These are phyloP conservation scores for Heliamphora pulchella DNA, from an alignment of 179 eudicot genomes.

Conservation along the genomic window DNA sequence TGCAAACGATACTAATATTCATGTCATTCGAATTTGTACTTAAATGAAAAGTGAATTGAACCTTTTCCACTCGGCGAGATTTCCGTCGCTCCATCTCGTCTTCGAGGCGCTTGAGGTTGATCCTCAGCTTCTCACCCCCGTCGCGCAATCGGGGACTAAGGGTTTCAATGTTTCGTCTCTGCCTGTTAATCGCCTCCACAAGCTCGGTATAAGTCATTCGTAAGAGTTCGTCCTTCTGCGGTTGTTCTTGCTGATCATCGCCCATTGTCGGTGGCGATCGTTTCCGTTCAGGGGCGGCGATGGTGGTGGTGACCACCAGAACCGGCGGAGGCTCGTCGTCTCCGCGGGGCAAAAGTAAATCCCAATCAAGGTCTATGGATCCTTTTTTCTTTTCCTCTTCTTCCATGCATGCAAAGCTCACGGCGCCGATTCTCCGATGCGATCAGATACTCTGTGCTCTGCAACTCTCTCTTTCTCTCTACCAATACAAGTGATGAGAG, in stretches of 20 bases:
- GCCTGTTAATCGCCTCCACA: slow-evolving; percentile 8
- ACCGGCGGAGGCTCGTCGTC: slow-evolving; percentile 19
- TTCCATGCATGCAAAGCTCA: slow-evolving; percentile 18
- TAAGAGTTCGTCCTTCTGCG: slow-evolving; percentile 5
- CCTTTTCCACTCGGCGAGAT: slow-evolving; percentile 22
- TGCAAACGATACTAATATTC: too few relatives aligned
- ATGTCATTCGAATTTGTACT: background rate
- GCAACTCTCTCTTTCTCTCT: too few relatives aligned
- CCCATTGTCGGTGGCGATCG: slow-evolving; percentile 16
- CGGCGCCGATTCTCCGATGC: too few relatives aligned
- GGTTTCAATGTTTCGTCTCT: background rate
- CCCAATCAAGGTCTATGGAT: slow-evolving; percentile 18
- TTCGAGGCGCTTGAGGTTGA: slow-evolving; percentile 11
- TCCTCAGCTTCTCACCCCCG: slow-evolving; percentile 35
- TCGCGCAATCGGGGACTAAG: slow-evolving; percentile 24
- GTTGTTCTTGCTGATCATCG: background rate
- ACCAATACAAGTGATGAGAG: too few relatives aligned
- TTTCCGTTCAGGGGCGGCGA: background rate
- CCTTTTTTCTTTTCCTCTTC: slow-evolving; percentile 14
- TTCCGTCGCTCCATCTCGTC: slow-evolving; percentile 33
- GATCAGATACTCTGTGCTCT: too few relatives aligned
- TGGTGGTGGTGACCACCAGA: slow-evolving; percentile 13
- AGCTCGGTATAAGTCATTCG: slow-evolving; percentile 13
- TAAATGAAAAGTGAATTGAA: background rate
- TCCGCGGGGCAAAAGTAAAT: background rate